These are phyloP conservation scores for Apophysomyces ossiformis DNA, from an alignment of 371 early-diverging fungal genomes.

Conservation along the genomic window DNA sequence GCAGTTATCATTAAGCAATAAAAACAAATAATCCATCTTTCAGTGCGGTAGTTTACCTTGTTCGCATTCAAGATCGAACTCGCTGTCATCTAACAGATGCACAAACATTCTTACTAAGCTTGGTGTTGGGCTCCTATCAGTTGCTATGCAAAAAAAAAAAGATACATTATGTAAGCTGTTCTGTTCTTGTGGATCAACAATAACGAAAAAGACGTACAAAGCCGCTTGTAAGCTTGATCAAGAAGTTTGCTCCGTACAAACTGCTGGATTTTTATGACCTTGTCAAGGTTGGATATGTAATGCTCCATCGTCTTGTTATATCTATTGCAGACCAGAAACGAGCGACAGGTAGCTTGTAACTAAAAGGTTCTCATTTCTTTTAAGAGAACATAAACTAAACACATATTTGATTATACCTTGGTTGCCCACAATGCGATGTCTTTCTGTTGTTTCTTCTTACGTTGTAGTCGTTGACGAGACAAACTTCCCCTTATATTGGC, in stretches of 20 bases:
- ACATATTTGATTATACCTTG: conserved; percentile 23
- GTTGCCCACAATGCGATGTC: conserved; percentile 24
- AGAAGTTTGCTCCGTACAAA: conserved; percentile 82
- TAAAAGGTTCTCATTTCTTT: conserved; percentile 26
- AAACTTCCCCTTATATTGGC: conserved; percentile 63
- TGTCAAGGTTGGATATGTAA: conserved; percentile 68
- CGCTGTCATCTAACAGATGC: conserved; percentile 89
- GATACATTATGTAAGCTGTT: too few species aligned
- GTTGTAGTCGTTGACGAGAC: conserved; percentile 47
- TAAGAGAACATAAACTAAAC: too few species aligned
- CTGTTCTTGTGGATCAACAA: background rate
- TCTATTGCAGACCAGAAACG: conserved; percentile 62
- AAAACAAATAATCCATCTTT: background rate
- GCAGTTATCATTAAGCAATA: conserved; percentile 5
- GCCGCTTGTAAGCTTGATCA: conserved; percentile 77
- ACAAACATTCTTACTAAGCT: conserved; percentile 85
- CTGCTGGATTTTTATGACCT: conserved; percentile 84
- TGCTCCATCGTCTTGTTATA: conserved; percentile 63
- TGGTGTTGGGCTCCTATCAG: conserved; percentile 77
- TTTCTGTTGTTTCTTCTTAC: conserved; percentile 15
- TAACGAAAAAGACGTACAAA: conserved; percentile 53
- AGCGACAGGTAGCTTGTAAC: conserved; percentile 78
- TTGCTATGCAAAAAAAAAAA: conserved; percentile 38
- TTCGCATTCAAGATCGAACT: conserved; percentile 93
- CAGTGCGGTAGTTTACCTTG: conserved; percentile 32